Base-by-base conservation (phyloP, 2,329 filamentous ascomycete species). In the Aureobasidium mangrovei region DNA sequence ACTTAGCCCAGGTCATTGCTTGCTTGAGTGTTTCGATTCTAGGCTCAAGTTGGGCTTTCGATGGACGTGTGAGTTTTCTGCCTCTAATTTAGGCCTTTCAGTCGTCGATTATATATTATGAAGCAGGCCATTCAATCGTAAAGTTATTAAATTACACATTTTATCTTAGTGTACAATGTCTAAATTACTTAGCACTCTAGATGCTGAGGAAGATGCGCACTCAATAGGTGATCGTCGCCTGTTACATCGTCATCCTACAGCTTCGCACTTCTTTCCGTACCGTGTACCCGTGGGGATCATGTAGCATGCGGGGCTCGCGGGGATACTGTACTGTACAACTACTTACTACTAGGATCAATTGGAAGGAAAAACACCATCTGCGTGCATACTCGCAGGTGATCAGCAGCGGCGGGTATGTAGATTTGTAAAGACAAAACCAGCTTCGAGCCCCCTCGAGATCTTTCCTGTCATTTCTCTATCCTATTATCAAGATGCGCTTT, bases 201-300 rank as follows among this genome's bases (percentile, higher is more conserved):
- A 18, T 18, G 18, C 18, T 18, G 18, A 18, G 18, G 18, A 18
- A 18, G 18, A 18, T 18, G 18, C 18, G 18, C 18, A 18, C 18
- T 18, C 18, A 18, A 18, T 35, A 7, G 32, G 6, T 35, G 32
- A 35, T 26, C 18, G 27, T n/a, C 9, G 9, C 32, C 9, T 18
- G 3, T 28, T 7, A 42, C 40, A 28, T 2, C n/a, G 6, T 18
- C 9, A 27, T 36, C 32, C 10, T 8, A 36, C 32, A 12, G 12
- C 27, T 10, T 29, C 51, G 51, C 51, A 53, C 40, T 53, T 53
- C 51, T 53, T 35, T 8, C 51, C 51, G 51, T 28, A 27, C 31
- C n/a, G 28, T 29, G 40, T 43, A 35, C 45, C 32, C 41, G 27
- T 8, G 7, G 35, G 31, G 4, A 12, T 26, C 26, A 31, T 29